A percentile compares a stretch with the other conserved stretches of the same genome.
Evolutionary conservation across 2,329 filamentous ascomycete species (phyloP).

Genomic region (Sporothrix protearum): DNA sequence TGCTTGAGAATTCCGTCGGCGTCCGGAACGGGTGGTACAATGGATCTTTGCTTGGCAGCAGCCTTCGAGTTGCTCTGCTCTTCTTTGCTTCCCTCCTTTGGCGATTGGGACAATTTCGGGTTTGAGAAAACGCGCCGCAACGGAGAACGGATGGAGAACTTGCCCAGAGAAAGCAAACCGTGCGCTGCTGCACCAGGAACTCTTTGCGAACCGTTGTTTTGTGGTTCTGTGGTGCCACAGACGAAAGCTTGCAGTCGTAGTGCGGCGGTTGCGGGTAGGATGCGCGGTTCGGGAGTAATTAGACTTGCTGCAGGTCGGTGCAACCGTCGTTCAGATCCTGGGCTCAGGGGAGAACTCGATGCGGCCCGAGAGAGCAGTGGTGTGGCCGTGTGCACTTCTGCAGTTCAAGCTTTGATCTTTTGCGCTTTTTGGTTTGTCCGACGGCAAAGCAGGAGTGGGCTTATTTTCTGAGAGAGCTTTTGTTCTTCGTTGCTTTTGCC

Average conservation of each 20-base stretch:
- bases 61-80: neutral
- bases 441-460: neutral
- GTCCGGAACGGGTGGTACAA: neutral
- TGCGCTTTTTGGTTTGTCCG: neutral
- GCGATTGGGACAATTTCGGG: neutral
- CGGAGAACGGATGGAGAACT: neutral
- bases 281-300: slow-evolving; percentile 2
- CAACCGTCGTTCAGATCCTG: slow-evolving; percentile 1
- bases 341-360: neutral
- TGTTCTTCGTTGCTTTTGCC: neutral
- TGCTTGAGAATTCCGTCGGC: neutral
- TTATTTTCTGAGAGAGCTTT: neutral
- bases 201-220: neutral
- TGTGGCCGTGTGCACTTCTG: neutral
- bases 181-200: neutral
- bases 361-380: neutral
- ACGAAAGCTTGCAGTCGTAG: slow-evolving; percentile 1
- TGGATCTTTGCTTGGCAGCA: neutral
- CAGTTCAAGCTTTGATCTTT: neutral
- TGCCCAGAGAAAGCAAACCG: neutral
- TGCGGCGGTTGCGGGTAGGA: neutral
- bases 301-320: slow-evolving; percentile 11
- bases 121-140: slow-evolving; percentile 1
- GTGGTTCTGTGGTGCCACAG: neutral
- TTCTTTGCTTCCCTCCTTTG: neutral